Evolutionary conservation across 306 rosid genomes (phyloP), one percentile per base, ranked within the genome.

Genomic region (Hippophae gyantsensis): DNA sequence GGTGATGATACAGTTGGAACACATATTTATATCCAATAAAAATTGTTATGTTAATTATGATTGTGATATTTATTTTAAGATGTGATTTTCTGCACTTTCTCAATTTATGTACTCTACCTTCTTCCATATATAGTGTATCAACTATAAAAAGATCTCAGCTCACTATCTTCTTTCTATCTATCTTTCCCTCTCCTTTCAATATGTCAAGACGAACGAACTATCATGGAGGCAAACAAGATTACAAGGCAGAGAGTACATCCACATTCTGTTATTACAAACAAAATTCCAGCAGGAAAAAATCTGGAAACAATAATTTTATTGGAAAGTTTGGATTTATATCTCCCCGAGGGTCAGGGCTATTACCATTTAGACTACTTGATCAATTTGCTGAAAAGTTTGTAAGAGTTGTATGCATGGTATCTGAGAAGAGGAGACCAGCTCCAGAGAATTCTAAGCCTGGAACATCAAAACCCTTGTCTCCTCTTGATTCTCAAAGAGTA

Each of bases 401-500:
- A 1, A 71, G 70, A 79, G 77, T 79, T 67, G 42, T 84, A 41
- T 70, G 81, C 56, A 67, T 72, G 58, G 61, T 64, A 5, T 66
- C 83, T 7, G 65, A 2, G 65, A 78, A 69, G 57, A 61, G 46
- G 60, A 72, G 78, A 52, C 69, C 69, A 46, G 67, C 65, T 14
- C 54, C 55, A 4, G 67, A 69, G 64, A 71, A 52, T 63, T 59
- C 79, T 14, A 63, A 57, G 10, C 51, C 69, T 6, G 74, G 74
- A 63, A 76, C 67, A 69, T 77, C 96, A 43, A 83, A 74, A 61
- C 64, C 76, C 0, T 61, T 69, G 8, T 56, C 66, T 13, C 66
- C 81, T 32, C 54, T 67, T 52, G 97, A 90, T 77, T 81, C 79
- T 54, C 78, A 75, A 42, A 77, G 85, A 66, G 66, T 82, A 58